Evolutionary conservation across 2,329 filamentous ascomycete species (phyloP).

Genomic region (Calonectria hongkongensis): DNA sequence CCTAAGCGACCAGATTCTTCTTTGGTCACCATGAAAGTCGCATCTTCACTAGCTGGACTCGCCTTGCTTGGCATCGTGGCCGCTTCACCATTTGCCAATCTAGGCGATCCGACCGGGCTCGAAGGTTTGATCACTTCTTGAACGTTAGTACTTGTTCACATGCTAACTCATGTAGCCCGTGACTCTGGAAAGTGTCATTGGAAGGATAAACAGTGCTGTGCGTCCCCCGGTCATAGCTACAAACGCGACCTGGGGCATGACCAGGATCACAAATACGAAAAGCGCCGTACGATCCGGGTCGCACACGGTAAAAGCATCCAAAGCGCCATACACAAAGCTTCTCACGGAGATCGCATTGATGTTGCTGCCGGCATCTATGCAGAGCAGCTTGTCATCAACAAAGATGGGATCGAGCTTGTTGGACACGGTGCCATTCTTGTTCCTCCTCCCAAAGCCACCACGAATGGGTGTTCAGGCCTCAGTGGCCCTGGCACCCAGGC

Average conservation of each 20-base stretch:
- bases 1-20: not conserved
- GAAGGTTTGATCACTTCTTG: not conserved
- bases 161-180: slow-evolving; percentile 40
- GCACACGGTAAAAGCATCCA: slow-evolving; percentile 56
- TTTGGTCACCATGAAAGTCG: not conserved
- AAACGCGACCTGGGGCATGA: not conserved
- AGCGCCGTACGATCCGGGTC: slow-evolving; percentile 45
- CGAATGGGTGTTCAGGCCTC: slow-evolving; percentile 58
- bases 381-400: slow-evolving; percentile 60
- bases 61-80: not conserved
- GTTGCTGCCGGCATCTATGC: slow-evolving; percentile 58
- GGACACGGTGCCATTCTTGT: slow-evolving; percentile 54
- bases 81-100: not conserved
- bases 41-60: not conserved
- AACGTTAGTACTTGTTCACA: not conserved
- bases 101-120: not conserved
- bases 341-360: slow-evolving; percentile 56
- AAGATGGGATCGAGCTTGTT: slow-evolving; percentile 58
- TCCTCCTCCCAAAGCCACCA: slow-evolving; percentile 47
- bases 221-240: slow-evolving; percentile 12
- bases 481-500: slow-evolving; percentile 49
- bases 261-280: not conserved
- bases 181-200: slow-evolving; percentile 39
- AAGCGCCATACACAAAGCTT: slow-evolving; percentile 54
- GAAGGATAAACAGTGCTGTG: slow-evolving; percentile 46